A percentile compares a stretch with the other conserved stretches of the same genome.
Evolutionary conservation across 163 green algal genomes (phyloP).

Genomic region (Trebouxia gelatinosa): DNA sequence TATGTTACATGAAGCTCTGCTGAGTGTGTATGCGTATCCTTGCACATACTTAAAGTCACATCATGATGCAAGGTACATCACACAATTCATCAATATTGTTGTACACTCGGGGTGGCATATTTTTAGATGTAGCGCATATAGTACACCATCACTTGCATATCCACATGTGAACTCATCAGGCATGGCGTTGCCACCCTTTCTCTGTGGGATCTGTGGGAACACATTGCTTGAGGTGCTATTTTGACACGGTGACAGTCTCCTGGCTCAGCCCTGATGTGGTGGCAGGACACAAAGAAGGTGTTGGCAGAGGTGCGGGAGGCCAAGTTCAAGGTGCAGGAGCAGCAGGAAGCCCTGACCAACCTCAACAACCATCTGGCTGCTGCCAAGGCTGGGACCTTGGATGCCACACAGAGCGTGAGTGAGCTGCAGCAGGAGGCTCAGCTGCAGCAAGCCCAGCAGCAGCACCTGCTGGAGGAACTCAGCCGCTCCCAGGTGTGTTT

Average conservation of each 20-base stretch:
- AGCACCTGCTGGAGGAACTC: slow-evolving; percentile 26
- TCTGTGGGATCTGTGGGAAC: neutral
- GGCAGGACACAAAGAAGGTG: slow-evolving; percentile 18
- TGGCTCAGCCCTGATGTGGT: neutral
- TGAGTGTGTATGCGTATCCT: neutral
- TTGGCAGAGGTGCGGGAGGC: slow-evolving; percentile 19
- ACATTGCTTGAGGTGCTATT: neutral
- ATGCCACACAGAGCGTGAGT: neutral
- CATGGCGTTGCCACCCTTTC: neutral
- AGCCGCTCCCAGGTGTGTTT: slow-evolving; percentile 15
- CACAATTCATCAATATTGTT: no score
- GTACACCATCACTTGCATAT: neutral
- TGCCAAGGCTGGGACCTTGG: neutral
- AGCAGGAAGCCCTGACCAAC: neutral
- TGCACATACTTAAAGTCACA: neutral
- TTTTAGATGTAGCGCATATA: neutral
- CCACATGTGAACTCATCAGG: neutral
- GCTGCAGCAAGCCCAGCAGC: neutral
- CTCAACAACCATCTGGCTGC: neutral
- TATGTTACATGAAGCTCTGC: neutral
- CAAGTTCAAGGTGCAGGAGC: slow-evolving; percentile 1
- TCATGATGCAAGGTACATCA: no score
- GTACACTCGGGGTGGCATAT: neutral
- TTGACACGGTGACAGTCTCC: neutral
- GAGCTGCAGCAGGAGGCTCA: neutral